A percentile compares a stretch with the other conserved stretches of the same genome.
phyloP scores from a whole-genome alignment of 2,329 filamentous ascomycete species.

The Furcasterigmium sp. region DNA sequence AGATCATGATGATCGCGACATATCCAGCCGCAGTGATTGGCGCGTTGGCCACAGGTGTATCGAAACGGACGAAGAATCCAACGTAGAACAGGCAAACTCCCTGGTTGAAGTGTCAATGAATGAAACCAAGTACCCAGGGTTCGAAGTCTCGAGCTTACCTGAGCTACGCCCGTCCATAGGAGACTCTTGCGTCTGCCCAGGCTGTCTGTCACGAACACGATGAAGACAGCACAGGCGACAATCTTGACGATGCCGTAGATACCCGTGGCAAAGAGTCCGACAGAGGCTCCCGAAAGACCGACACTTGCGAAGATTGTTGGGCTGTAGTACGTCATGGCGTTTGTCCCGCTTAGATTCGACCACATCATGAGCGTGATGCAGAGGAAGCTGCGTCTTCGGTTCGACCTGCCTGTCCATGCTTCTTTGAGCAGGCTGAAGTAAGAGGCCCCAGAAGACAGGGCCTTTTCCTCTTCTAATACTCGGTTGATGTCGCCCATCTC shows the following conservation, averaged over 20 bases:
- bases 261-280: slow-evolving; percentile 66
- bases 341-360: slow-evolving; percentile 25
- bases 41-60: neutral
- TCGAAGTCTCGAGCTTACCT: slow-evolving; percentile 63
- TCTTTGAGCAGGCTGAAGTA: slow-evolving; percentile 41
- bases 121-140: too few relatives aligned
- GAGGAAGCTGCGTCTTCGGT: slow-evolving; percentile 53
- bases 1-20: slow-evolving; percentile 65
- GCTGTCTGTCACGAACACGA: slow-evolving; percentile 63
- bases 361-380: too few relatives aligned
- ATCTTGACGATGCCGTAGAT: slow-evolving; percentile 71
- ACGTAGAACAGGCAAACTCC: slow-evolving; percentile 36
- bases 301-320: slow-evolving; percentile 64
- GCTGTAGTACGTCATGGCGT: slow-evolving; percentile 60
- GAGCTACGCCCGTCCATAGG: slow-evolving; percentile 59
- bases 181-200: slow-evolving; percentile 58
- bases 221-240: slow-evolving; percentile 56
- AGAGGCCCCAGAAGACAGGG: neutral
- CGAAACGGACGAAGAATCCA: neutral
- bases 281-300: slow-evolving; percentile 50
- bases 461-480: slow-evolving; percentile 15
- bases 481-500: slow-evolving; percentile 24
- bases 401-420: slow-evolving; percentile 58
- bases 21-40: slow-evolving; percentile 62
- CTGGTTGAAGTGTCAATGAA: too few relatives aligned